phyloP scores from a whole-genome alignment of 352 stramenopile genomes.

The Globisporangium cylindrosporum region DNA sequence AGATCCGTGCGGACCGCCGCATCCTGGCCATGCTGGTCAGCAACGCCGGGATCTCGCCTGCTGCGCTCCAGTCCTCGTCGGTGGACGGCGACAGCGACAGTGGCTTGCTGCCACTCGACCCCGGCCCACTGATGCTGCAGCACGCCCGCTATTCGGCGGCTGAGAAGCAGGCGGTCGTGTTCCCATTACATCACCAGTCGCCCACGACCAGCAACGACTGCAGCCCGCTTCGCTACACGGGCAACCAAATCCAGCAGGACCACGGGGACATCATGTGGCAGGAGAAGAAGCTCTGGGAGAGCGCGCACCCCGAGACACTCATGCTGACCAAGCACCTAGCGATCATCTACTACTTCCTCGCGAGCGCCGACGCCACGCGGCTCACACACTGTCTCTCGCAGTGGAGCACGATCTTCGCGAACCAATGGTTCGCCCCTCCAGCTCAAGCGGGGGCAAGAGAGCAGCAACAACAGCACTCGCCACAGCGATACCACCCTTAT shows the following conservation, averaged over 20 bases:
- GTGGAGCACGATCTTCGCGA: conserved; percentile 27
- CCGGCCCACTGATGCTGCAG: background rate
- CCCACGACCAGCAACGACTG: conserved; percentile 2
- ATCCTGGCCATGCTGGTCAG: conserved; percentile 25
- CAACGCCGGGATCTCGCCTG: conserved; percentile 7
- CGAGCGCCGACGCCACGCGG: conserved; percentile 25
- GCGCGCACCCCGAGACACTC: conserved; percentile 29
- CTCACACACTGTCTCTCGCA: conserved; percentile 27
- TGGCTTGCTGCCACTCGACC: conserved; percentile 10
- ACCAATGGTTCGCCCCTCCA: conserved; percentile 9
- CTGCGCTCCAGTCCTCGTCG: background rate
- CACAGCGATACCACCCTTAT: conserved; percentile 10
- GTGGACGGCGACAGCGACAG: conserved; percentile 17
- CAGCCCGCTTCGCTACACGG: background rate
- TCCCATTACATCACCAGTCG: conserved; percentile 13
- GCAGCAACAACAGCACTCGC: background rate
- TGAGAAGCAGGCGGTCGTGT: conserved; percentile 10
- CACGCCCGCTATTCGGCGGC: background rate
- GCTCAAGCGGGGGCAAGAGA: background rate
- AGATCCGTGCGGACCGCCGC: conserved; percentile 38
- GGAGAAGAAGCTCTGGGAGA: conserved; percentile 45
- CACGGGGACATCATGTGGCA: conserved; percentile 24
- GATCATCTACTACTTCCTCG: conserved; percentile 45
- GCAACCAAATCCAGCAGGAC: conserved; percentile 14
- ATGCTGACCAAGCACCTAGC: conserved; percentile 49